These are phyloP conservation scores for Nemania diffusa DNA, from an alignment of 2,329 filamentous ascomycete genomes.

Conservation along the genomic window DNA sequence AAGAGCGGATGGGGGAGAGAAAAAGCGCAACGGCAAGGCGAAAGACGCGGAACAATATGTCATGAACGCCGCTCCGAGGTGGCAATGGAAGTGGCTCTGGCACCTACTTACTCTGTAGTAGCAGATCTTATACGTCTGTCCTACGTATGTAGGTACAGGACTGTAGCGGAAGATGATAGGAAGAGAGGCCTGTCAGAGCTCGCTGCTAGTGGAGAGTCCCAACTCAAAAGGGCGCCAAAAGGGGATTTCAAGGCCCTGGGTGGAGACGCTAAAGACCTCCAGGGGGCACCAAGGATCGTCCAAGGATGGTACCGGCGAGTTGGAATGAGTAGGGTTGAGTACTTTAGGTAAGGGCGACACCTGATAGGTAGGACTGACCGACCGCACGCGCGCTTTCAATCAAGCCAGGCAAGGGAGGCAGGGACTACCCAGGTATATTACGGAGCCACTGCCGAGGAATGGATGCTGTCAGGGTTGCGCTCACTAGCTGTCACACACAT, in stretches of 20 bases:
- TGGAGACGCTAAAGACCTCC: conserved; percentile 35
- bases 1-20: conserved; percentile 13
- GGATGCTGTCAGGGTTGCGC: conserved; percentile 3
- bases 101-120: too few species aligned
- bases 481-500: conserved; percentile 15
- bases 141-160: neutral
- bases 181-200: conserved; percentile 6
- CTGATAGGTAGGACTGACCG: conserved; percentile 1
- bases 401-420: conserved; percentile 7
- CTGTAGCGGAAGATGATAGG: conserved; percentile 5
- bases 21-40: conserved; percentile 17
- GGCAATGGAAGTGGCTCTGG: too few species aligned
- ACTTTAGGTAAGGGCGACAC: neutral
- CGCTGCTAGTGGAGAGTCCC: conserved; percentile 19
- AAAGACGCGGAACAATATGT: conserved; percentile 14
- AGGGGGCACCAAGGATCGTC: neutral
- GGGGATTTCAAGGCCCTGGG: neutral
- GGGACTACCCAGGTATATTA: conserved; percentile 1
- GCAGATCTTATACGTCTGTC: conserved; percentile 3
- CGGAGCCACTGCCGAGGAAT: conserved; percentile 10
- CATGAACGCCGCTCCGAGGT: conserved; percentile 32
- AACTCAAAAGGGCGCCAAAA: conserved; percentile 13
- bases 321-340: conserved; percentile 29
- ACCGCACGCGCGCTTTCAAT: conserved; percentile 21
- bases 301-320: conserved; percentile 28